A percentile compares a stretch with the other conserved stretches of the same genome.
Evolutionary conservation across 1,284 basidiomycete species (phyloP).

Genomic region (Pyrrhoderma noxium): DNA sequence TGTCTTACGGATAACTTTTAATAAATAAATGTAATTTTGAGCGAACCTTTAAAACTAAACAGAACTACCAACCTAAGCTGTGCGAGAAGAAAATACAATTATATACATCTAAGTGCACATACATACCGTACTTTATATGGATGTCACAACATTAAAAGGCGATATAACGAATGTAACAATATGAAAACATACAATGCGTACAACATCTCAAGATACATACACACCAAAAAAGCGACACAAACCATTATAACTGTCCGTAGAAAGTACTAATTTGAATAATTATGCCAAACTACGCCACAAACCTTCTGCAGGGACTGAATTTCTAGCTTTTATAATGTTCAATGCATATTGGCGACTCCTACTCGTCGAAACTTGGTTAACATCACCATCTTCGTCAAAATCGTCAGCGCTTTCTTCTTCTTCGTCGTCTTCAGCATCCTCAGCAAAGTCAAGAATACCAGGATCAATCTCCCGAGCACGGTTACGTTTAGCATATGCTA

Average conservation of each 20-base stretch:
- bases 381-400: slow-evolving; percentile 31
- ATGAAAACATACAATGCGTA: no score
- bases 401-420: slow-evolving; percentile 28
- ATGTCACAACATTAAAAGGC: no score
- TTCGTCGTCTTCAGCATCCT: slow-evolving; percentile 36
- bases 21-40: no score
- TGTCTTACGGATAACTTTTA: no score
- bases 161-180: no score
- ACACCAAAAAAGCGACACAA: neutral
- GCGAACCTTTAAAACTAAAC: no score
- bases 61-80: no score
- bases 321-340: slow-evolving; percentile 58
- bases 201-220: neutral
- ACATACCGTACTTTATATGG: no score
- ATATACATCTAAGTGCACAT: no score
- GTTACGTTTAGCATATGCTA: slow-evolving; percentile 62
- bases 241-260: neutral
- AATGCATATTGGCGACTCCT: slow-evolving; percentile 52
- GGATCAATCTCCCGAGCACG: slow-evolving; percentile 55
- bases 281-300: slow-evolving; percentile 62
- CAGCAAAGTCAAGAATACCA: slow-evolving; percentile 54
- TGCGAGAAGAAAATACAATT: no score
- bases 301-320: slow-evolving; percentile 51
- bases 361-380: slow-evolving; percentile 23
- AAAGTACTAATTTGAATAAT: neutral